These are phyloP conservation scores for Penicillium goetzii DNA, from an alignment of 495 filamentous ascomycete species.

Conservation along the genomic window DNA sequence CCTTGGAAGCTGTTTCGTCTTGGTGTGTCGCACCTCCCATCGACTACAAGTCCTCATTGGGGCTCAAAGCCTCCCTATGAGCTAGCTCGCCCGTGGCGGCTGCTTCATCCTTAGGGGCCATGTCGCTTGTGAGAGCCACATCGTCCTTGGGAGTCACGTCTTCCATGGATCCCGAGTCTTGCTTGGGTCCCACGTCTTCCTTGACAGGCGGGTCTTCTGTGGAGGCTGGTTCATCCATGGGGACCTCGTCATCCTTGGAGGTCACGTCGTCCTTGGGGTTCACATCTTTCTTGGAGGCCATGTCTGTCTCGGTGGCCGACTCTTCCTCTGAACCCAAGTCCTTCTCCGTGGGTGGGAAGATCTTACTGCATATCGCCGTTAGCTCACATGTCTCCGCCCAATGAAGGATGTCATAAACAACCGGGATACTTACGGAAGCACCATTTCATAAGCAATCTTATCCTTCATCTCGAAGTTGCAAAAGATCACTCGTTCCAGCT, in stretches of 20 bases:
- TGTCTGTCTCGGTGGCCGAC: neutral
- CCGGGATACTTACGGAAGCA: slow-evolving; percentile 67
- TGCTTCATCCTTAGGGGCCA: neutral
- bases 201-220: neutral
- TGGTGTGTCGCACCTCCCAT: neutral
- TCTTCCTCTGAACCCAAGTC: slow-evolving; percentile 4
- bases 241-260: neutral
- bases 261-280: neutral
- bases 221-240: neutral
- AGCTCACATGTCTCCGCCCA: neutral
- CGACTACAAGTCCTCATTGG: neutral
- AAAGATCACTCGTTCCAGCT: slow-evolving; percentile 76
- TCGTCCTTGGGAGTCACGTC: neutral
- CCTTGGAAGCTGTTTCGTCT: neutral
- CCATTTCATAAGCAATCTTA: slow-evolving; percentile 66
- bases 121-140: neutral
- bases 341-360: slow-evolving; percentile 19
- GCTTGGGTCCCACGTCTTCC: neutral
- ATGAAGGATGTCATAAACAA: neutral
- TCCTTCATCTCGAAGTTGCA: slow-evolving; percentile 81
- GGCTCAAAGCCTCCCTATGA: neutral
- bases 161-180: neutral
- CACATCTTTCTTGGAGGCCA: neutral
- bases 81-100: neutral
- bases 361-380: neutral